These are phyloP conservation scores for Verticillium dahliae DNA, from an alignment of 2,329 filamentous ascomycete genomes.

Conservation along the genomic window DNA sequence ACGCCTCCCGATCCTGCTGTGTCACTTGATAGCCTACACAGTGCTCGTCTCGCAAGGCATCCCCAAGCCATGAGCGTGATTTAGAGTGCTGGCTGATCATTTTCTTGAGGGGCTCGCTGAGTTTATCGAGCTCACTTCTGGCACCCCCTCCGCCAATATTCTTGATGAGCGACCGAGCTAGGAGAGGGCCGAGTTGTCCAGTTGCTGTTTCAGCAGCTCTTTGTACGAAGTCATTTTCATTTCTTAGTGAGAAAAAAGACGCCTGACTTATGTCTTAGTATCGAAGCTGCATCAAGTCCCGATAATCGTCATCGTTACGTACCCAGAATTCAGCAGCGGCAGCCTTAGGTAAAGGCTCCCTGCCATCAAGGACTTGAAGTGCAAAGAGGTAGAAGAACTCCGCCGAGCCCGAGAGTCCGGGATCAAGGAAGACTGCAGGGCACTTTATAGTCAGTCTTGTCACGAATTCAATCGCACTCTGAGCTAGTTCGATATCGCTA, in stretches of 20 bases:
- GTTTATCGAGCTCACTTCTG: slow-evolving; percentile 64
- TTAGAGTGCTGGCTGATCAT: slow-evolving; percentile 50
- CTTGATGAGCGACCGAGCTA: slow-evolving; percentile 53
- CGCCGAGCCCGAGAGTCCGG: slow-evolving; percentile 48
- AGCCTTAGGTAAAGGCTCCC: slow-evolving; percentile 69
- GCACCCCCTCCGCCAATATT: slow-evolving; percentile 64
- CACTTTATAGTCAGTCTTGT: slow-evolving; percentile 56
- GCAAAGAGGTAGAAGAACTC: slow-evolving; percentile 67
- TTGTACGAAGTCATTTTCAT: slow-evolving; percentile 33
- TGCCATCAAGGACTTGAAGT: slow-evolving; percentile 61
- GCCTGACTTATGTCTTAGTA: slow-evolving; percentile 29
- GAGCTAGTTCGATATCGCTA: slow-evolving; percentile 64
- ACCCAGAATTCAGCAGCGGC: slow-evolving; percentile 73
- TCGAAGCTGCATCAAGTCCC: background rate
- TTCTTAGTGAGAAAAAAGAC: slow-evolving; percentile 43
- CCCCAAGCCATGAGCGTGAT: slow-evolving; percentile 57
- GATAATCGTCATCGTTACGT: slow-evolving; percentile 15
- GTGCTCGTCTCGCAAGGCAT: slow-evolving; percentile 45
- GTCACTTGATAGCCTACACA: slow-evolving; percentile 57
- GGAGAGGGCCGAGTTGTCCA: slow-evolving; percentile 51
- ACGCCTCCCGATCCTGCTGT: slow-evolving; percentile 52
- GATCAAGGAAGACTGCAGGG: slow-evolving; percentile 52
- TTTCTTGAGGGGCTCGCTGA: slow-evolving; percentile 66
- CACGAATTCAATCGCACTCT: slow-evolving; percentile 68
- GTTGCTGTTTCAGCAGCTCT: slow-evolving; percentile 42